Conservation (phyloP, 306 rosid species). For the Sicyos edulis region DNA sequence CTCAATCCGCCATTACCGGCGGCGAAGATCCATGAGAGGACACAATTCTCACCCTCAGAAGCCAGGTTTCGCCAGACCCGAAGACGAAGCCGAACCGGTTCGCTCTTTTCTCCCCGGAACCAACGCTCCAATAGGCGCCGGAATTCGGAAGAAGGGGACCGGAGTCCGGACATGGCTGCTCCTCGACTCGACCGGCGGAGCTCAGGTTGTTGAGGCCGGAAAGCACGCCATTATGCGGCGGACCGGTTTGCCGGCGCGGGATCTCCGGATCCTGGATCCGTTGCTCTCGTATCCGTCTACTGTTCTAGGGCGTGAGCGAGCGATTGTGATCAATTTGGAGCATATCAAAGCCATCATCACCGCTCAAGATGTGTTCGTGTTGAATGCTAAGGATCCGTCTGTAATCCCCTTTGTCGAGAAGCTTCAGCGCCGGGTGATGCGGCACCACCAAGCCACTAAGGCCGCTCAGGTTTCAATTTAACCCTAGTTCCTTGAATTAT, state of each 20-base stretch:
- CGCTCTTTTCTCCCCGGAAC: slow-evolving; percentile 23
- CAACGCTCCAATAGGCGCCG: slow-evolving; percentile 25
- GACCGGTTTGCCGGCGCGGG: slow-evolving; percentile 86
- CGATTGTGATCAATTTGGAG: slow-evolving; percentile 83
- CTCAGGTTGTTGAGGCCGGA: slow-evolving; percentile 75
- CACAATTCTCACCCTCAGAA: slow-evolving; percentile 24
- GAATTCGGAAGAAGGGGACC: slow-evolving; percentile 59
- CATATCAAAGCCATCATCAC: slow-evolving; percentile 93
- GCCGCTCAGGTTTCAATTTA: slow-evolving; percentile 32
- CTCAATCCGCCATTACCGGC: slow-evolving; percentile 5
- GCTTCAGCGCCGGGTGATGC: slow-evolving; percentile 56
- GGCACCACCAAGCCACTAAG: slow-evolving; percentile 53
- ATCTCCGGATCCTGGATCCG: slow-evolving; percentile 84
- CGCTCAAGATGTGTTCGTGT: slow-evolving; percentile 73
- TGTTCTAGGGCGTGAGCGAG: slow-evolving; percentile 70
- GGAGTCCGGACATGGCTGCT: slow-evolving; percentile 80
- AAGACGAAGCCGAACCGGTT: slow-evolving; percentile 31
- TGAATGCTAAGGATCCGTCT: slow-evolving; percentile 80
- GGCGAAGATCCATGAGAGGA: slow-evolving; percentile 24
- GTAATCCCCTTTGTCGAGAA: slow-evolving; percentile 82
- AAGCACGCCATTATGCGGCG: slow-evolving; percentile 91
- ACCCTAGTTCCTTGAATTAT: not conserved
- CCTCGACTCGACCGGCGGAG: slow-evolving; percentile 48
- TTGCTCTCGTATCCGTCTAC: slow-evolving; percentile 63
- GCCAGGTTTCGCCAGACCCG: slow-evolving; percentile 21